A percentile compares a stretch with the other conserved stretches of the same genome.
Evolutionary conservation across 73 alveolate species (phyloP).

Genomic region (Breviolum minutum): DNA sequence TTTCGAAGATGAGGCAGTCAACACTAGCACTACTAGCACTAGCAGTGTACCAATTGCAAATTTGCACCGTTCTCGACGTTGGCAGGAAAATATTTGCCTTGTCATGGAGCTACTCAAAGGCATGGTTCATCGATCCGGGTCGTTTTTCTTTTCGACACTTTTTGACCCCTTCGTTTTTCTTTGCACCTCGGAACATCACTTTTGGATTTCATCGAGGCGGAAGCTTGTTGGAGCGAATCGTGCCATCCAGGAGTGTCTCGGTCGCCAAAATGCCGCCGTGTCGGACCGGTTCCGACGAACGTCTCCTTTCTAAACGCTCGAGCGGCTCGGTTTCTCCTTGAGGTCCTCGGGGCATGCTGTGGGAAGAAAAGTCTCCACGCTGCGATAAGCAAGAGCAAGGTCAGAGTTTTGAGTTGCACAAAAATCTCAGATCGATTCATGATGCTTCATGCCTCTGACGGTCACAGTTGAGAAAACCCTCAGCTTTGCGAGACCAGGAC

Average conservation of each 20-base stretch:
- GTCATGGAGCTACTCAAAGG: slow-evolving; percentile 74
- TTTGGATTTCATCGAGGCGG: slow-evolving; percentile 15
- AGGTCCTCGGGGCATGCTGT: slow-evolving; percentile 13
- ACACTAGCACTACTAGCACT: too few relatives aligned
- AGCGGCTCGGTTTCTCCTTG: background rate
- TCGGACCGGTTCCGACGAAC: background rate
- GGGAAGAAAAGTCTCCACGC: background rate
- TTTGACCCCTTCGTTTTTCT: too few relatives aligned
- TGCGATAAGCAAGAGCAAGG: background rate
- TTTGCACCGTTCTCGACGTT: background rate
- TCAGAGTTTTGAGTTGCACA: background rate
- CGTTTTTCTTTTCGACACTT: too few relatives aligned
- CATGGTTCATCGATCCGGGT: background rate
- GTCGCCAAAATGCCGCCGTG: background rate
- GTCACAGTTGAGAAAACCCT: too few relatives aligned
- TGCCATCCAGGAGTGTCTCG: background rate
- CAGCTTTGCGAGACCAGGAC: too few relatives aligned
- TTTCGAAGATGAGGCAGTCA: slow-evolving; percentile 33
- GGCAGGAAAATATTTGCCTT: slow-evolving; percentile 30
- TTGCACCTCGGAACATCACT: too few relatives aligned
- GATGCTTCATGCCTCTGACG: too few relatives aligned
- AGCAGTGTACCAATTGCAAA: too few relatives aligned
- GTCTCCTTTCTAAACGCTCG: background rate
- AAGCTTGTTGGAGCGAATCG: slow-evolving; percentile 3
- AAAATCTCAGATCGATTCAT: background rate